Percentiles rank a stretch among this genome's conserved stretches.
Conservation (phyloP, 139 green algal genomes). For the Limnomonas spitsbergensis region DNA sequence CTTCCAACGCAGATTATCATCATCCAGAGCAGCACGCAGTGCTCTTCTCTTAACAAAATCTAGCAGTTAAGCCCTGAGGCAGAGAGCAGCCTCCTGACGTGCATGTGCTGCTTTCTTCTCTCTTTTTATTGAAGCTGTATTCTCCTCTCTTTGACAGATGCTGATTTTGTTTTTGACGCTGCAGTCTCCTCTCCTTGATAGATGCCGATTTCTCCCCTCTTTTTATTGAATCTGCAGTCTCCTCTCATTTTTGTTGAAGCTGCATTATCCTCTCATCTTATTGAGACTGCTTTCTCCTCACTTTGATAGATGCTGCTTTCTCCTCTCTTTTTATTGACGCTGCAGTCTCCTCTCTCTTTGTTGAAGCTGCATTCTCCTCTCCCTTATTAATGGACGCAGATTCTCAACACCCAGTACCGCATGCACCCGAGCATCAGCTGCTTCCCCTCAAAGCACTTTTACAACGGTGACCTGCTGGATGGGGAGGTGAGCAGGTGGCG, state of each 20-base stretch:
- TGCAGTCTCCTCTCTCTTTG: neutral
- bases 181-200: neutral
- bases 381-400: slow-evolving; percentile 25
- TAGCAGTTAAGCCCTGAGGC: too few relatives aligned
- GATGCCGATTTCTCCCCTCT: neutral
- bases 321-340: neutral
- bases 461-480: slow-evolving; percentile 66
- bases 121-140: neutral
- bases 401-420: slow-evolving; percentile 58
- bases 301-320: neutral
- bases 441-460: slow-evolving; percentile 85
- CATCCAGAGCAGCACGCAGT: too few relatives aligned
- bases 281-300: neutral
- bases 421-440: slow-evolving; percentile 86
- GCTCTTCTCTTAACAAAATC: too few relatives aligned
- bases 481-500: slow-evolving; percentile 56
- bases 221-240: neutral
- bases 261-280: too few relatives aligned
- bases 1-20: too few relatives aligned
- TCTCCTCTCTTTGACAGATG: neutral
- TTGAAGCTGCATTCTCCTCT: neutral
- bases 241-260: too few relatives aligned
- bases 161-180: too few relatives aligned
- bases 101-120: neutral
- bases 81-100: too few relatives aligned